These are phyloP conservation scores for Neurospora sp. DNA, from an alignment of 495 filamentous ascomycete species.

Conservation along the genomic window DNA sequence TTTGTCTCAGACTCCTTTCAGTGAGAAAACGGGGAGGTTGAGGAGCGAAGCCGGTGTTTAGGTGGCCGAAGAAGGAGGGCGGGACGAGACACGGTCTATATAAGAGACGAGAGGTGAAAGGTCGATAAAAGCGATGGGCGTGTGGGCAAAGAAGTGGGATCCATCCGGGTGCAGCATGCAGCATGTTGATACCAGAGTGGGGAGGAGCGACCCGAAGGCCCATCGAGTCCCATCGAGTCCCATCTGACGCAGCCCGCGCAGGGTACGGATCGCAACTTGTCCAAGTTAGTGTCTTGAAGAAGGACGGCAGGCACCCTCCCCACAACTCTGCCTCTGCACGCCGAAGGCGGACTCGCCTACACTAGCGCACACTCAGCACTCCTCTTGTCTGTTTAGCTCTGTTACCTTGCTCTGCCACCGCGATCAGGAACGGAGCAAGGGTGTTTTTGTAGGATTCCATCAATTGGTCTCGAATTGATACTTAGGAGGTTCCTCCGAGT, in stretches of 20 bases:
- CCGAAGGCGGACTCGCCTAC: not conserved
- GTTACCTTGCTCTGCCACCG: not conserved
- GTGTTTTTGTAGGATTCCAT: not conserved
- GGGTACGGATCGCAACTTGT: not conserved
- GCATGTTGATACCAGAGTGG: constrained; percentile 10
- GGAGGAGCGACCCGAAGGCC: constrained; percentile 6
- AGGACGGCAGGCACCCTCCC: not conserved
- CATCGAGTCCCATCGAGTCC: not conserved
- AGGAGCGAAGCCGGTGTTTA: not conserved
- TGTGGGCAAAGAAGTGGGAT: not conserved
- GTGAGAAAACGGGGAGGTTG: not conserved
- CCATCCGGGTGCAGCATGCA: not conserved
- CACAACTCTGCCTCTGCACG: not conserved
- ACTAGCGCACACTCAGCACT: not conserved
- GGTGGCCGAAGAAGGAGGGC: constrained; percentile 1
- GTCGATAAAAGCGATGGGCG: constrained; percentile 2
- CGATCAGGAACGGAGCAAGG: not conserved
- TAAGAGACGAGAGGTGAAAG: constrained; percentile 4
- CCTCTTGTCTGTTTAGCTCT: not conserved
- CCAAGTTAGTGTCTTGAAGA: not conserved
- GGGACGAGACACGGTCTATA: constrained; percentile 9
- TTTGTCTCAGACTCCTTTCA: not conserved
- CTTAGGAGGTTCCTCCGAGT: not conserved
- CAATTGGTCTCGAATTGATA: not conserved
- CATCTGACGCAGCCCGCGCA: not conserved